Evolutionary conservation across 345 rosid genomes (phyloP).

Genomic region (Euphorbia pulcherrima): DNA sequence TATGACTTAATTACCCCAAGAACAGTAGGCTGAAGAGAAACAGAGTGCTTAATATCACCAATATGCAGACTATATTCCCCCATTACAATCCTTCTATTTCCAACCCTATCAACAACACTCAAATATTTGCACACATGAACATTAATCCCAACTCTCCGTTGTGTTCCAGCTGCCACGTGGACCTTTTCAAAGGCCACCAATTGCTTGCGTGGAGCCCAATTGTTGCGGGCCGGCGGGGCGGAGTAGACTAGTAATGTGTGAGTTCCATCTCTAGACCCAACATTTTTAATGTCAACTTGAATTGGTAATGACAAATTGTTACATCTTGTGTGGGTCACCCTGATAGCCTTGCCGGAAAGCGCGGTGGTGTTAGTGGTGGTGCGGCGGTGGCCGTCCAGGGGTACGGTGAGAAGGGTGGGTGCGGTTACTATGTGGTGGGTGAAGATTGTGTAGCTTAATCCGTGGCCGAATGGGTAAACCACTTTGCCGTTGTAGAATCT

Average conservation of each 20-base stretch:
- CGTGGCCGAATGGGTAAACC: conserved; percentile 82
- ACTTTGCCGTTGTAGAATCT: conserved; percentile 74
- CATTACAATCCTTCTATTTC: conserved; percentile 76
- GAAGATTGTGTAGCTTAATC: conserved; percentile 73
- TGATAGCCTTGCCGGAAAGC: conserved; percentile 49
- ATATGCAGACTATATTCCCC: conserved; percentile 71
- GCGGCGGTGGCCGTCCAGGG: conserved; percentile 43
- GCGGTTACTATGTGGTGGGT: conserved; percentile 50
- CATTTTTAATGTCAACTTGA: conserved; percentile 60
- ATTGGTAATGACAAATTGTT: conserved; percentile 46
- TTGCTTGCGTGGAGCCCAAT: conserved; percentile 72
- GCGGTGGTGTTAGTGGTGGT: conserved; percentile 37
- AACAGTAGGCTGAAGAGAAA: conserved; percentile 56
- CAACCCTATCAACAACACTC: conserved; percentile 75
- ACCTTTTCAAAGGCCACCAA: conserved; percentile 67
- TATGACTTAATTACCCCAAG: conserved; percentile 51
- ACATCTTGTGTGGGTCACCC: conserved; percentile 67
- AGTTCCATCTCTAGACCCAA: conserved; percentile 61
- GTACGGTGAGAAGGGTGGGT: conserved; percentile 45
- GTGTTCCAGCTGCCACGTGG: conserved; percentile 49
- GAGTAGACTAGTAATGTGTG: conserved; percentile 69
- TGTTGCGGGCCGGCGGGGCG: conserved; percentile 47
- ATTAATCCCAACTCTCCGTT: conserved; percentile 44
- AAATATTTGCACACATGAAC: conserved; percentile 80
- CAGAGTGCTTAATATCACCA: conserved; percentile 53